Conservation (phyloP, 306 rosid genomes). For the Acmispon strigosus region DNA sequence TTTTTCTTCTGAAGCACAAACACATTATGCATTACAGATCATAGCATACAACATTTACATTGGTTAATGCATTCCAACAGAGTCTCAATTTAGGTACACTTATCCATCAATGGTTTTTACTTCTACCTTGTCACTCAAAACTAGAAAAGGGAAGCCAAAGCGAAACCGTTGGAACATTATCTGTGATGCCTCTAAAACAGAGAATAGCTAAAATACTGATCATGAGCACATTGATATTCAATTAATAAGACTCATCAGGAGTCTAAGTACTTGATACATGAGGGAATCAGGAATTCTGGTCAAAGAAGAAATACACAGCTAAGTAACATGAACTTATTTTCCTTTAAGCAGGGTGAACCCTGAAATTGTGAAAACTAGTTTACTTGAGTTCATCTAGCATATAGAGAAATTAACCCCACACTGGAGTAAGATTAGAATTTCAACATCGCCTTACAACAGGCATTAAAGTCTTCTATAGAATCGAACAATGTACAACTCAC, state of each 20-base stretch:
- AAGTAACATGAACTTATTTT: conserved; percentile 27
- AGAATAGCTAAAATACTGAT: neutral
- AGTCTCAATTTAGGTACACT: neutral
- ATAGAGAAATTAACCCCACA: conserved; percentile 22
- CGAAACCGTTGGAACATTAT: neutral
- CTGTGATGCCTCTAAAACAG: neutral
- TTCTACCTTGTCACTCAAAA: neutral
- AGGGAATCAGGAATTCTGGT: conserved; percentile 19
- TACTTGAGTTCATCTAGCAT: conserved; percentile 28
- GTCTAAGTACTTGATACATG: neutral
- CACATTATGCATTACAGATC: neutral
- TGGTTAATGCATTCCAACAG: neutral
- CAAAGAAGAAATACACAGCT: conserved; percentile 22
- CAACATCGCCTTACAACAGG: conserved; percentile 25
- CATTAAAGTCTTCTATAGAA: conserved; percentile 39
- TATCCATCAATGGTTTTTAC: neutral
- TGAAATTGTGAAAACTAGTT: conserved; percentile 21
- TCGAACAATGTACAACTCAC: conserved; percentile 59
- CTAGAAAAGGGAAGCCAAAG: neutral
- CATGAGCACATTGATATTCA: conserved; percentile 15
- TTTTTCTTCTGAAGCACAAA: neutral
- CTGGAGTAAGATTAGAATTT: conserved; percentile 33
- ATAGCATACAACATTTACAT: neutral
- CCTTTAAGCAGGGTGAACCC: conserved; percentile 11
- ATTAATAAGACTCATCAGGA: neutral